Conservation (phyloP, 371 early-diverging fungal species). For the Rhizopus microsporus region DNA sequence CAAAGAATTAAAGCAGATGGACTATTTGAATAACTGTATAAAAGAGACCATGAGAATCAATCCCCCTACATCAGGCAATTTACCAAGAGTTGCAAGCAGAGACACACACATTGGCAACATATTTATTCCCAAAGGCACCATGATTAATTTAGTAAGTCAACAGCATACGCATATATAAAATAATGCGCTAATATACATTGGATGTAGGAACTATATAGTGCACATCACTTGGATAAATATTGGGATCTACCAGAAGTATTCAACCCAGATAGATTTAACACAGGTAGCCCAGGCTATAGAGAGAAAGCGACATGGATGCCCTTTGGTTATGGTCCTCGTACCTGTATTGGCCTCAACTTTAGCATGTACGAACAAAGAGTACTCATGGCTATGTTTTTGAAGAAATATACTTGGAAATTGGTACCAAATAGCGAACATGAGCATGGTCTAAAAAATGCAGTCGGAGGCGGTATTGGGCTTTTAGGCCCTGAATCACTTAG, state of each 20-base stretch:
- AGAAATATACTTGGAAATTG: slow-evolving; percentile 27
- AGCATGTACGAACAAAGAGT: slow-evolving; percentile 52
- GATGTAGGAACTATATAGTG: slow-evolving; percentile 25
- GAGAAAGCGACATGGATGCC: slow-evolving; percentile 31
- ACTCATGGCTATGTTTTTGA: slow-evolving; percentile 39
- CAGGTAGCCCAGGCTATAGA: slow-evolving; percentile 3
- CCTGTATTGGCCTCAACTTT: slow-evolving; percentile 46
- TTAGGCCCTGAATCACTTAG: slow-evolving; percentile 28
- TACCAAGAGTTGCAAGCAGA: slow-evolving; percentile 32
- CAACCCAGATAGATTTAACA: slow-evolving; percentile 33
- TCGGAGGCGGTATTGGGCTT: slow-evolving; percentile 27
- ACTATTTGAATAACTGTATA: slow-evolving; percentile 45
- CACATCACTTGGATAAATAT: slow-evolving; percentile 26
- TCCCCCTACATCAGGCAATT: slow-evolving; percentile 33
- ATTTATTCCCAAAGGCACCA: slow-evolving; percentile 45
- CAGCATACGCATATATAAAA: not conserved
- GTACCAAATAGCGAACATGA: slow-evolving; percentile 27
- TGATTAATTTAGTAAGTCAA: slow-evolving; percentile 29
- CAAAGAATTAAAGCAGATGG: slow-evolving; percentile 43
- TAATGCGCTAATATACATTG: too few relatives aligned
- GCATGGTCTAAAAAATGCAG: slow-evolving; percentile 27
- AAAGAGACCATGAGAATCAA: slow-evolving; percentile 46
- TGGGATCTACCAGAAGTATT: slow-evolving; percentile 32
- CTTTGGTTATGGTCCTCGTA: slow-evolving; percentile 37
- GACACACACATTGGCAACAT: slow-evolving; percentile 39